Conservation (phyloP, 805 yeast genomes). For the Metschnikowia koreensis region DNA sequence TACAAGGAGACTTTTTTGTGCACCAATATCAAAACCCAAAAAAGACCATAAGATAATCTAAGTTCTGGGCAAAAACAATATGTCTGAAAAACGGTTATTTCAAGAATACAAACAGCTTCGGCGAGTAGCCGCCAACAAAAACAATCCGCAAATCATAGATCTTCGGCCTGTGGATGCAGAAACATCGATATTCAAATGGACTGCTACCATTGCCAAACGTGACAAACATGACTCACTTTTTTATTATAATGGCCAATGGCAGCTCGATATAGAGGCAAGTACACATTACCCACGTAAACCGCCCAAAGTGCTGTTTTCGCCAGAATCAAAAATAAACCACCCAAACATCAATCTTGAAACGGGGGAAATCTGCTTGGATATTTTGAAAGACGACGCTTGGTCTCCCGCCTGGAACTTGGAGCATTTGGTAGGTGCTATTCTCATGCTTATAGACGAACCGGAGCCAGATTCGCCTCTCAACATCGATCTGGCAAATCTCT, state of each 20-base stretch:
- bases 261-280: conserved; percentile 45
- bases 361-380: conserved; percentile 73
- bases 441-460: conserved; percentile 58
- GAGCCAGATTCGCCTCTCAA: conserved; percentile 73
- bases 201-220: conserved; percentile 24
- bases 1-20: too few species aligned
- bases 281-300: conserved; percentile 56
- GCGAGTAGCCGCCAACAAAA: conserved; percentile 25
- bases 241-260: conserved; percentile 51
- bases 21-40: too few species aligned
- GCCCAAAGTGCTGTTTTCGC: conserved; percentile 51
- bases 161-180: conserved; percentile 41
- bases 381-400: conserved; percentile 58
- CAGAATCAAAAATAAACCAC: conserved; percentile 38
- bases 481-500: conserved; percentile 63
- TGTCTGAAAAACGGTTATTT: conserved; percentile 43
- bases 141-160: conserved; percentile 38
- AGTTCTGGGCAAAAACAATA: conserved; percentile 8
- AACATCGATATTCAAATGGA: conserved; percentile 14
- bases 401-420: conserved; percentile 72
- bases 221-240: conserved; percentile 45
- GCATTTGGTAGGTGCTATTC: conserved; percentile 54
- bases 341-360: conserved; percentile 42
- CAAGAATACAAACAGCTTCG: conserved; percentile 36
- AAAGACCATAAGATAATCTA: background rate